Evolutionary conservation across 2,329 filamentous ascomycete genomes (phyloP).

Genomic region (Mycogone perniciosa): DNA sequence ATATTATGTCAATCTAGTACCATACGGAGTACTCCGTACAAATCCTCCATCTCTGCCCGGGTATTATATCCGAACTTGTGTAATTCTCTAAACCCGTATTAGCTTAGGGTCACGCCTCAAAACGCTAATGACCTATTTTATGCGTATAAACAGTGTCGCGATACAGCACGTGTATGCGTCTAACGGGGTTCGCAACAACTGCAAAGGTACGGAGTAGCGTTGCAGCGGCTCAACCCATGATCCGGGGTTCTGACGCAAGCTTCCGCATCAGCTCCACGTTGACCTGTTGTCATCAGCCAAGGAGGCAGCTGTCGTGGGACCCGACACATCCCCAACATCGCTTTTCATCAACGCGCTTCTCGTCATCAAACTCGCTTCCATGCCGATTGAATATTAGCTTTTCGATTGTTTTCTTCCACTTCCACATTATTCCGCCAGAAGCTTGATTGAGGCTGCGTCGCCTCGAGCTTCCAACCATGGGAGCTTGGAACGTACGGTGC

Average conservation of each 20-base stretch:
- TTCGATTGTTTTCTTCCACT: background rate
- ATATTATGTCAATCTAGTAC: no score
- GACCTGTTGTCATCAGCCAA: background rate
- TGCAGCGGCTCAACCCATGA: background rate
- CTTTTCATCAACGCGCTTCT: constrained; percentile 1
- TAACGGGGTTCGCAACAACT: background rate
- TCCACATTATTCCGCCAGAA: background rate
- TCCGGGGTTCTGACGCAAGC: constrained; percentile 12
- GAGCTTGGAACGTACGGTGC: constrained; percentile 34
- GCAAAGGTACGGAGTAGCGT: background rate
- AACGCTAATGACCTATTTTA: no score
- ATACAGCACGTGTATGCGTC: background rate
- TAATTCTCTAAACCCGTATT: no score
- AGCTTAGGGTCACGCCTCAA: no score
- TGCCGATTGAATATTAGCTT: background rate
- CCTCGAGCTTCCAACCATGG: constrained; percentile 26
- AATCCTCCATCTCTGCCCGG: no score
- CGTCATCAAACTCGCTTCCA: background rate
- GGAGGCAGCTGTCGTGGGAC: background rate
- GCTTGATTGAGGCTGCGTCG: constrained; percentile 9
- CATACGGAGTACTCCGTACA: no score
- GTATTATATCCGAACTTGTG: no score
- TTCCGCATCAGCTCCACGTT: constrained; percentile 7
- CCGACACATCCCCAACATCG: background rate
- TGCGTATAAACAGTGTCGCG: background rate